Evolutionary conservation across 192 early-diverging fungal genomes (phyloP), one percentile per base, ranked within the genome.

Genomic region (Geosiphon pyriformis): DNA sequence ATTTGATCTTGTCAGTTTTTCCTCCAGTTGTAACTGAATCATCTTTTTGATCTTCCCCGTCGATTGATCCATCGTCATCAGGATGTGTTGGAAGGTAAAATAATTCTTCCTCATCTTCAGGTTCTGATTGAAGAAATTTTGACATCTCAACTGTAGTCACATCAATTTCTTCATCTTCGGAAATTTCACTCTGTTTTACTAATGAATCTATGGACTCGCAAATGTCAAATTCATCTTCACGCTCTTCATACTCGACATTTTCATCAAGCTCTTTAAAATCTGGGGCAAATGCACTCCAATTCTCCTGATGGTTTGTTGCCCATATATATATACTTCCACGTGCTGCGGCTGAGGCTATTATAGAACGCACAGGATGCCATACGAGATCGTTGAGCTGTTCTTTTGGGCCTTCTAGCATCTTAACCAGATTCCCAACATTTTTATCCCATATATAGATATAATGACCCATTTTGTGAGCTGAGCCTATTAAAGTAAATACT

Each of bases 401-500:
- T 35, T 89, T 87, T 8, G 93, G 94, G 3, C 94, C 94, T 29
- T 96, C 91, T 17, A 99, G 76, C 68, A 94, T 87, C 74, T 93
- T 94, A 27, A 94, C 91, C 6, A 99, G 78, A 54, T 83, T 90
- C 20, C 90, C 89, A 18, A 82, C 78, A 20, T 81, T 76, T 64
- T 85, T 87, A 72, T 99, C 91, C 94, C 94, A 98, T 33, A 97
- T 87, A 70, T 92, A 96, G 37, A 98, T 93, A 60, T 96, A 91
- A 72, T 98, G 94, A 33, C 86, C 81, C n/a, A 93, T 87, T 65
- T 88, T 91, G 65, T 90, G 89, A 35, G 83, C 88, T 42, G 91
- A 91, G 20, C 86, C 90, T 70, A 76, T 29, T 27, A 30, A 35
- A n/a, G 37, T 26, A 6, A 55, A 54, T 37, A 23, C 29, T 35